phyloP scores from a whole-genome alignment of 2,329 filamentous ascomycete genomes.

The Furcasterigmium furcatum region DNA sequence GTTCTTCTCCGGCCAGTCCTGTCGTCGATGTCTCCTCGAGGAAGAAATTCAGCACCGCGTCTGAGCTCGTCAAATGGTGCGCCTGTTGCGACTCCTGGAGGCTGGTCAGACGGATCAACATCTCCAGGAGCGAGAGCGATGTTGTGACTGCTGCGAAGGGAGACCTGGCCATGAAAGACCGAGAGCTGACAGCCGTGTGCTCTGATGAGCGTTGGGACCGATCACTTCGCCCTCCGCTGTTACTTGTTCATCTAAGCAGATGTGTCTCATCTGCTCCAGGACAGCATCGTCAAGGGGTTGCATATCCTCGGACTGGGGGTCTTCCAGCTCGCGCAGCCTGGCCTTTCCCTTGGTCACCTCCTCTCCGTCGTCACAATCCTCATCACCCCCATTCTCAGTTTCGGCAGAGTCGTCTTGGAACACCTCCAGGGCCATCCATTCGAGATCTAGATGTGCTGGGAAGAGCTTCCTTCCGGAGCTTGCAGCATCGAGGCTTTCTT shows the following conservation, averaged over 20 bases:
- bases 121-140: conserved; percentile 77
- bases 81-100: conserved; percentile 90
- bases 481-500: no score
- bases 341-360: conserved; percentile 1
- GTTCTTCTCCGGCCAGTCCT: conserved; percentile 41
- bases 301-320: not conserved
- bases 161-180: conserved; percentile 35
- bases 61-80: conserved; percentile 84
- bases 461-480: conserved; percentile 33
- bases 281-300: not conserved
- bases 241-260: not conserved
- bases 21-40: conserved; percentile 59
- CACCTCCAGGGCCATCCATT: conserved; percentile 90
- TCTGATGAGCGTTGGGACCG: not conserved
- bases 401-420: conserved; percentile 60
- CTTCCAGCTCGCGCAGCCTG: not conserved
- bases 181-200: conserved; percentile 11
- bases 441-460: conserved; percentile 74
- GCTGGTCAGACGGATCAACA: conserved; percentile 79
- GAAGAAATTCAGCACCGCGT: conserved; percentile 88
- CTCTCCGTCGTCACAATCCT: conserved; percentile 31
- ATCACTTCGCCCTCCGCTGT: not conserved
- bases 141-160: conserved; percentile 50
- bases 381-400: conserved; percentile 30
- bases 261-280: not conserved